Percentiles rank a stretch among this genome's conserved stretches.
phyloP scores from a whole-genome alignment of 495 filamentous ascomycete species.

The Talaromyces ruber region DNA sequence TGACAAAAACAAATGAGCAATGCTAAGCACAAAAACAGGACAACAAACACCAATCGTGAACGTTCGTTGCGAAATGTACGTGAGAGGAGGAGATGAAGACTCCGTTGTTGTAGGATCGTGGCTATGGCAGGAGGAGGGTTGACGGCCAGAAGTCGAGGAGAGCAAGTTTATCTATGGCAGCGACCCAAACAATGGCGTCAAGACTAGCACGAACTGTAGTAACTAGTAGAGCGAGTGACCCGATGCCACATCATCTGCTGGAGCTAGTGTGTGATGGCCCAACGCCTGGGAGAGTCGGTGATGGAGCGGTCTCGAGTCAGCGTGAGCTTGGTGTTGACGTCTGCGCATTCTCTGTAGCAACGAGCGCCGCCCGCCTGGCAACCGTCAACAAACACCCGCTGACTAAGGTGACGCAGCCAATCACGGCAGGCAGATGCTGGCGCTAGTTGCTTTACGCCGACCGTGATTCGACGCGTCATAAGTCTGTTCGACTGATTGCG shows the following conservation, averaged over 20 bases:
- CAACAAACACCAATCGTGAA: neutral
- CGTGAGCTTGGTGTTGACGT: neutral
- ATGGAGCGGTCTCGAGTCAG: neutral
- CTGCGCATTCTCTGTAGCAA: slow-evolving; percentile 6
- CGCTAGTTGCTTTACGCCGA: slow-evolving; percentile 6
- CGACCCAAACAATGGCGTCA: slow-evolving; percentile 9
- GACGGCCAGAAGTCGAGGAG: neutral
- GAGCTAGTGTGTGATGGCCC: neutral
- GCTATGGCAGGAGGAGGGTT: neutral
- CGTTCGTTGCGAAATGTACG: neutral
- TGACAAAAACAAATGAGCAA: slow-evolving; percentile 4
- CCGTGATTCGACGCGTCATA: slow-evolving; percentile 10
- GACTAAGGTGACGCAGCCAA: neutral
- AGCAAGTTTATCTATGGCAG: slow-evolving; percentile 3
- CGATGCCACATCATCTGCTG: slow-evolving; percentile 6
- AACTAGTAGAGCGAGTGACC: slow-evolving; percentile 8
- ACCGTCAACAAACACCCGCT: slow-evolving; percentile 8
- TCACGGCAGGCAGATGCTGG: slow-evolving; percentile 9
- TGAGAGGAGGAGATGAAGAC: neutral
- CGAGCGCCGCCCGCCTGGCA: slow-evolving; percentile 1
- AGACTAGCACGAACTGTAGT: slow-evolving; percentile 1
- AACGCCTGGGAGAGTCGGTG: neutral
- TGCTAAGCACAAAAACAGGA: neutral
- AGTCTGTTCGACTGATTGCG: neutral
- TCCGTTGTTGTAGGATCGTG: neutral